A percentile compares a stretch with the other conserved stretches of the same genome.
Conservation (phyloP, 345 rosid genomes). For the Geranium brycei region DNA sequence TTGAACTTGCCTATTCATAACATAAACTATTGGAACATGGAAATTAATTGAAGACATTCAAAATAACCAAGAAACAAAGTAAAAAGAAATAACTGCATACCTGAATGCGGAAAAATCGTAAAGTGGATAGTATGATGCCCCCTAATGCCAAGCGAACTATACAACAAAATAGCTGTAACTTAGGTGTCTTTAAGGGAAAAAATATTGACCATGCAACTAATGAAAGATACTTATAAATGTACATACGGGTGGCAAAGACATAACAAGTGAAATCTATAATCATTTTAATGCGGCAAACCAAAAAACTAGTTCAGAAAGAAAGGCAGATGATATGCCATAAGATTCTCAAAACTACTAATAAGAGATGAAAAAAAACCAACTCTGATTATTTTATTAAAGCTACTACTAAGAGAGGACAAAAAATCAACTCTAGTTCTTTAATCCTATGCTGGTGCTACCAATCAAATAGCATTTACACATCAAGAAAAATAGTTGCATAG, state of each 20-base stretch:
- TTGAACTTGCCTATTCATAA: neutral
- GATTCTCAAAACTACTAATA: no score
- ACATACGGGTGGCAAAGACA: neutral
- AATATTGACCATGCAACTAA: neutral
- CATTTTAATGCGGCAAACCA: neutral
- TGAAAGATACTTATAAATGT: neutral
- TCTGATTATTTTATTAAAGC: no score
- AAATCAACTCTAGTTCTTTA: no score
- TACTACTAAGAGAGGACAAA: no score
- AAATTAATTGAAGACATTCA: neutral
- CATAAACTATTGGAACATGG: neutral
- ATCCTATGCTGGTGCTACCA: no score
- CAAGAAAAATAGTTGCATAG: no score
- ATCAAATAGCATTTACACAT: no score
- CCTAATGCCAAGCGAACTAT: constrained; percentile 83
- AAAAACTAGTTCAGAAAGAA: no score
- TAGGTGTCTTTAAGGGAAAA: neutral
- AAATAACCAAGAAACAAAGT: neutral
- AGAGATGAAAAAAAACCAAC: no score
- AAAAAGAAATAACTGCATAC: constrained; percentile 20
- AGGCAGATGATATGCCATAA: no score
- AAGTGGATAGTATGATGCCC: constrained; percentile 46
- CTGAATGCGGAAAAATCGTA: constrained; percentile 82
- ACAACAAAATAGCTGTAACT: constrained; percentile 10
- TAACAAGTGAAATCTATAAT: neutral